Evolutionary conservation across 1,284 basidiomycete species (phyloP).

Genomic region (Pyrrhoderma lamaoense): DNA sequence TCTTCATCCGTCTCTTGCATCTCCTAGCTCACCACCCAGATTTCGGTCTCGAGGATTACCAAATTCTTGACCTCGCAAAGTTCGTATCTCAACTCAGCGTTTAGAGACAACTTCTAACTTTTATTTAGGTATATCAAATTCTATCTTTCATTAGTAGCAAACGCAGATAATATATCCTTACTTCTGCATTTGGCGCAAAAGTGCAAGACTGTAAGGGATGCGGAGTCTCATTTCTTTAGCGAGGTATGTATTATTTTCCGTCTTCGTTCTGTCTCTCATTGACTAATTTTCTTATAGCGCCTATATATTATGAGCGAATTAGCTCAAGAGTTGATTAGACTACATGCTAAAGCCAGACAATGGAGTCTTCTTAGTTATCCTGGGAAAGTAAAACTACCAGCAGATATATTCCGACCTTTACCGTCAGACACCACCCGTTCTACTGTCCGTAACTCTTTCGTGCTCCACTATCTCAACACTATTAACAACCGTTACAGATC

Average conservation of each 20-base stretch:
- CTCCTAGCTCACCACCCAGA: slow-evolving; percentile 93
- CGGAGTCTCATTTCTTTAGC: slow-evolving; percentile 54
- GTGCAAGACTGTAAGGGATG: slow-evolving; percentile 82
- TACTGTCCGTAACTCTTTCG: slow-evolving; percentile 35
- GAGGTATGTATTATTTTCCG: slow-evolving; percentile 42
- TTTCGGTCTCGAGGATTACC: slow-evolving; percentile 56
- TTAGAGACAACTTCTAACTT: background rate
- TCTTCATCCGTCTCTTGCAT: slow-evolving; percentile 82
- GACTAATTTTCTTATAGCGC: slow-evolving; percentile 45
- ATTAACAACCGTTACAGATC: slow-evolving; percentile 36
- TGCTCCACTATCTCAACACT: slow-evolving; percentile 3
- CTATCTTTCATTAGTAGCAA: slow-evolving; percentile 74
- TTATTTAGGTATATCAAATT: slow-evolving; percentile 76
- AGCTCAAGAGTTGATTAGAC: slow-evolving; percentile 80
- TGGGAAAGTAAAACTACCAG: slow-evolving; percentile 72
- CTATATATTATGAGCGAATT: slow-evolving; percentile 88
- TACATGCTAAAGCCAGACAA: slow-evolving; percentile 52
- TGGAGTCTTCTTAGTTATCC: slow-evolving; percentile 82
- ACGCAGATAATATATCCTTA: slow-evolving; percentile 73
- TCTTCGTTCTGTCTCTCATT: slow-evolving; percentile 6
- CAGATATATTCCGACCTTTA: slow-evolving; percentile 71
- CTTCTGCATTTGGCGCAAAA: slow-evolving; percentile 79
- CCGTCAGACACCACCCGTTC: slow-evolving; percentile 56
- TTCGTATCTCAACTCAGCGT: slow-evolving; percentile 24
- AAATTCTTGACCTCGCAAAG: slow-evolving; percentile 68